Evolutionary conservation across 257 asterid genomes (phyloP).

Genomic region (Verbena officinalis): DNA sequence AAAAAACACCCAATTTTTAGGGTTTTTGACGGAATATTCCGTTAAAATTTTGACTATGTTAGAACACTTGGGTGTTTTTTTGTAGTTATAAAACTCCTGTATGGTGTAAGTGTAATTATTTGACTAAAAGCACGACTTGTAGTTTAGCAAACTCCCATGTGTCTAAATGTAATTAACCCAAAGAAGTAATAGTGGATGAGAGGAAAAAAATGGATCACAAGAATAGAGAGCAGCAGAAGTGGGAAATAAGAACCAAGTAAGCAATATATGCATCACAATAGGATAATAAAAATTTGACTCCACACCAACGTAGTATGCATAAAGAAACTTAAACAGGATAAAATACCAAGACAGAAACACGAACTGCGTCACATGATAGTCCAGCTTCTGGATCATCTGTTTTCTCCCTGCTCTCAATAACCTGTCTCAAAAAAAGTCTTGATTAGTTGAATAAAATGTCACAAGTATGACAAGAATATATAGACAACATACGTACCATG

Average conservation of each 20-base stretch:
- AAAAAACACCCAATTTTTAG: too few relatives aligned
- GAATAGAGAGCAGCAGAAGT: background rate
- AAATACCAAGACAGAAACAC: conserved; percentile 96
- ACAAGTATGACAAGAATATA: conserved; percentile 19
- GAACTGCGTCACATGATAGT: conserved; percentile 93
- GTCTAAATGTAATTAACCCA: too few relatives aligned
- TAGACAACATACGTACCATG: conserved; percentile 58
- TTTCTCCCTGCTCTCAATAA: conserved; percentile 93
- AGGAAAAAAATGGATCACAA: conserved; percentile 1
- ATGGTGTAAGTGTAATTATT: too few relatives aligned
- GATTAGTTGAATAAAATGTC: conserved; percentile 30
- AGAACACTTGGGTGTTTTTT: too few relatives aligned
- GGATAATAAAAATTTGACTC: background rate
- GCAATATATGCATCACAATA: background rate
- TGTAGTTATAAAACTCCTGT: too few relatives aligned
- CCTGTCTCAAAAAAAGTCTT: conserved; percentile 43
- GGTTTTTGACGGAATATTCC: too few relatives aligned
- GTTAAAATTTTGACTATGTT: too few relatives aligned
- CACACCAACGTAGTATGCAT: background rate
- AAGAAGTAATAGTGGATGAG: too few relatives aligned
- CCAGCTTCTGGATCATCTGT: conserved; percentile 56
- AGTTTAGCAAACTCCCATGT: too few relatives aligned
- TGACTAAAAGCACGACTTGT: too few relatives aligned
- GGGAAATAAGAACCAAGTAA: background rate
- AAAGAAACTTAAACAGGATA: conserved; percentile 27